phyloP scores from a whole-genome alignment of 345 rosid species.

The Bretschneidera sinensis region DNA sequence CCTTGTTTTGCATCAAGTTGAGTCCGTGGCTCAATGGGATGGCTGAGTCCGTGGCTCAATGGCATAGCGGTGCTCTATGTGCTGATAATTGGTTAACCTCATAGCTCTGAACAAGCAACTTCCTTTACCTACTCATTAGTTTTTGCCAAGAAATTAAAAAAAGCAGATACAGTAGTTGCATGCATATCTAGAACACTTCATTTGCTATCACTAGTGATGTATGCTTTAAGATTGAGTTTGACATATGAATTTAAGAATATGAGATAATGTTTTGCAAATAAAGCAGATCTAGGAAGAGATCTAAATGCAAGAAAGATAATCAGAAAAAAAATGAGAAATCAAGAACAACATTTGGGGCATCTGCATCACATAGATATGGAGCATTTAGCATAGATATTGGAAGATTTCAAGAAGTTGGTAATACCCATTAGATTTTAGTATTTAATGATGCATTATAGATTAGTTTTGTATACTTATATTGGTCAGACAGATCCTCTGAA shows the following conservation, averaged over 20 bases:
- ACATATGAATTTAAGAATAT: constrained; percentile 15
- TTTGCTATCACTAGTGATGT: constrained; percentile 30
- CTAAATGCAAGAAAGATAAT: constrained; percentile 13
- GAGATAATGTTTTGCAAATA: constrained; percentile 21
- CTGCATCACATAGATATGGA: constrained; percentile 26
- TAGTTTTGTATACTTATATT: constrained; percentile 26
- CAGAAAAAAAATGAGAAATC: background rate
- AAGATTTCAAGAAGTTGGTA: constrained; percentile 23
- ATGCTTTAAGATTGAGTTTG: constrained; percentile 33
- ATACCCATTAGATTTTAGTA: constrained; percentile 16
- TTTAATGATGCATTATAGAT: constrained; percentile 29
- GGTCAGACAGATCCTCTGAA: constrained; percentile 36
- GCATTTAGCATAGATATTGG: constrained; percentile 49
- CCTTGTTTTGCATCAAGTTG: constrained; percentile 21
- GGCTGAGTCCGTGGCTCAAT: constrained; percentile 70
- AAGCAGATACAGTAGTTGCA: constrained; percentile 16
- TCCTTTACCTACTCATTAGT: background rate
- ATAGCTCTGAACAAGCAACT: background rate
- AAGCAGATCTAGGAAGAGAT: constrained; percentile 35
- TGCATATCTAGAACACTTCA: constrained; percentile 22
- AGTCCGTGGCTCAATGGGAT: constrained; percentile 73
- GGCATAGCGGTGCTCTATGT: constrained; percentile 53
- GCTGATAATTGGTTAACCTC: constrained; percentile 25
- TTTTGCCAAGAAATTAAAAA: constrained; percentile 13
- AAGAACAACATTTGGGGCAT: constrained; percentile 16